Evolutionary conservation across 768 basidiomycete species (phyloP).

Genomic region (Lepiota venenata): DNA sequence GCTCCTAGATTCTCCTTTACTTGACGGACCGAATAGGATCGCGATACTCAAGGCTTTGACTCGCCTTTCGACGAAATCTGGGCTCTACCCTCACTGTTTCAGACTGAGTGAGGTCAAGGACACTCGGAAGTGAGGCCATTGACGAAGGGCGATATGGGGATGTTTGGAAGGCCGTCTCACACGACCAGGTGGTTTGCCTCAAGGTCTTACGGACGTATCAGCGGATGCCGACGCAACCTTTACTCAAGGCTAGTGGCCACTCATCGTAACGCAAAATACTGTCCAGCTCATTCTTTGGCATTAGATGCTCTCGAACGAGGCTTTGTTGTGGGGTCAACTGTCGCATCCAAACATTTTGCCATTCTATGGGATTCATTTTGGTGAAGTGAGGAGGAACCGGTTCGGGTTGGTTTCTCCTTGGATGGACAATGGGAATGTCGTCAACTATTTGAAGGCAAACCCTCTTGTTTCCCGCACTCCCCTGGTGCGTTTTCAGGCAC

Average conservation of each 20-base stretch:
- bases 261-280: not conserved
- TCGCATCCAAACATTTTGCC: constrained; percentile 16
- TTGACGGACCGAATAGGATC: not conserved
- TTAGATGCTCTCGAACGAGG: constrained; percentile 13
- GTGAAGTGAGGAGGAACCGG: constrained; percentile 1
- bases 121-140: constrained; percentile 12
- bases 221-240: constrained; percentile 16
- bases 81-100: constrained; percentile 27
- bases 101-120: constrained; percentile 16
- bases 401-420: constrained; percentile 16
- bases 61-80: constrained; percentile 23
- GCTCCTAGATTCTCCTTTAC: constrained; percentile 5
- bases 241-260: constrained; percentile 20
- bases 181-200: constrained; percentile 20
- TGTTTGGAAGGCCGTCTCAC: constrained; percentile 24
- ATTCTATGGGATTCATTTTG: constrained; percentile 16
- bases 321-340: constrained; percentile 16
- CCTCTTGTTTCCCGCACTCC: constrained; percentile 3
- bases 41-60: constrained; percentile 8
- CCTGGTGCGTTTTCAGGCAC: constrained; percentile 8
- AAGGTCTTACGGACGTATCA: constrained; percentile 25
- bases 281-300: not conserved
- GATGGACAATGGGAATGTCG: constrained; percentile 17
- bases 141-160: constrained; percentile 26
- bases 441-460: constrained; percentile 10